These are phyloP conservation scores for Lablab purpureus DNA, from an alignment of 306 rosid species.

Conservation along the genomic window DNA sequence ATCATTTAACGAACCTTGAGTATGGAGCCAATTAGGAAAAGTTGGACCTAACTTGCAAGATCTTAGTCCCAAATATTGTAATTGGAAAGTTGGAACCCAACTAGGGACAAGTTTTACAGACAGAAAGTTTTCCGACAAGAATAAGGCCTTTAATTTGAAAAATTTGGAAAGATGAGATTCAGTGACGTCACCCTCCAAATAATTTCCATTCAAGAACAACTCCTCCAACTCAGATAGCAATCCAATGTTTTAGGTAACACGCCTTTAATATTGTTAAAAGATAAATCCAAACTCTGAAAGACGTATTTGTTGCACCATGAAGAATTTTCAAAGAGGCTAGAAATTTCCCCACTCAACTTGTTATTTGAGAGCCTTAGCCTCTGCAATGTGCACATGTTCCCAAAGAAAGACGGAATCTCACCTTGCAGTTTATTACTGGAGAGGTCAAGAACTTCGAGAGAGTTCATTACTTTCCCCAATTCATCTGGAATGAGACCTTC, in stretches of 20 bases:
- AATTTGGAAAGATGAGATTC: conserved; percentile 13
- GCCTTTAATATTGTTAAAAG: not conserved
- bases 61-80: fast-evolving
- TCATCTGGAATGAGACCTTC: not conserved
- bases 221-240: too few species aligned
- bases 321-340: not conserved
- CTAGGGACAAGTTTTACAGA: not conserved
- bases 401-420: not conserved
- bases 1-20: fast-evolving
- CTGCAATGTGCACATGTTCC: too few species aligned
- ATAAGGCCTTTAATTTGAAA: fast-evolving
- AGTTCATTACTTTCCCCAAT: not conserved
- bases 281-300: not conserved
- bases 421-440: not conserved
- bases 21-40: conserved; percentile 37
- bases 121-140: not conserved
- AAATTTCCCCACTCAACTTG: conserved; percentile 26
- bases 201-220: not conserved
- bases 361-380: not conserved
- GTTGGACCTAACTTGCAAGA: conserved; percentile 37
- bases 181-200: conserved; percentile 22
- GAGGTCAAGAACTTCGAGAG: not conserved
- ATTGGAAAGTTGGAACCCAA: conserved; percentile 38
- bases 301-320: conserved; percentile 1
- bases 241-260: not conserved